phyloP scores from a whole-genome alignment of 768 basidiomycete species.

The Pisolithus orientalis region DNA sequence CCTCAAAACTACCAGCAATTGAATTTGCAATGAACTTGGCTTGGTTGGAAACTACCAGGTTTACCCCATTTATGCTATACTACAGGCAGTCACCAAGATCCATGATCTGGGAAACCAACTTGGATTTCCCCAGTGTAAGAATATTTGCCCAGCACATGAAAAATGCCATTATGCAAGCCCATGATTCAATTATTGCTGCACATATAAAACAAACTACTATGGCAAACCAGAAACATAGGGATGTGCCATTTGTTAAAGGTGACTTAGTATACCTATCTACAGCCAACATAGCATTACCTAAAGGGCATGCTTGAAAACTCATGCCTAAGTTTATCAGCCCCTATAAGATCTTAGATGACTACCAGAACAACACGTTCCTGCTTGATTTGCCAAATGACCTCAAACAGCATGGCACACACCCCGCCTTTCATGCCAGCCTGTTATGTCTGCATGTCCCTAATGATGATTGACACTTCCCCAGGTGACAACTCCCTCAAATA shows the following conservation, averaged over 20 bases:
- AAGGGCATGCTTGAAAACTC: slow-evolving; percentile 15
- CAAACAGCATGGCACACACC: too few relatives aligned
- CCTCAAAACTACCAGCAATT: too few relatives aligned
- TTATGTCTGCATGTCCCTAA: too few relatives aligned
- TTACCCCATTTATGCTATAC: slow-evolving; percentile 32
- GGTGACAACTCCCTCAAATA: too few relatives aligned
- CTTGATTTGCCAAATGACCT: too few relatives aligned
- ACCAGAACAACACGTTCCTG: background rate
- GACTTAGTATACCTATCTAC: too few relatives aligned
- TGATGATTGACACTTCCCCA: too few relatives aligned
- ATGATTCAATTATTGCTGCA: slow-evolving; percentile 21
- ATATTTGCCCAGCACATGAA: slow-evolving; percentile 18
- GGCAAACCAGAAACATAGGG: too few relatives aligned
- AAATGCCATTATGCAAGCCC: slow-evolving; percentile 20
- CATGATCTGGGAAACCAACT: slow-evolving; percentile 24
- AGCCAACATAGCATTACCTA: slow-evolving; percentile 16
- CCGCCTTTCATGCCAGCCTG: too few relatives aligned
- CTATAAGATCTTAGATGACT: slow-evolving; percentile 15
- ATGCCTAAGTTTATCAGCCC: slow-evolving; percentile 33
- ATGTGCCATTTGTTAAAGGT: too few relatives aligned
- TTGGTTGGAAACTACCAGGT: slow-evolving; percentile 27
- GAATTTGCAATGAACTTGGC: too few relatives aligned
- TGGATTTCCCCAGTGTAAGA: slow-evolving; percentile 22
- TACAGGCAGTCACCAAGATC: slow-evolving; percentile 24
- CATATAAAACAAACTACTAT: background rate